These are phyloP conservation scores for Colletotrichum cordylinicola DNA, from an alignment of 2,329 filamentous ascomycete species.

Conservation along the genomic window DNA sequence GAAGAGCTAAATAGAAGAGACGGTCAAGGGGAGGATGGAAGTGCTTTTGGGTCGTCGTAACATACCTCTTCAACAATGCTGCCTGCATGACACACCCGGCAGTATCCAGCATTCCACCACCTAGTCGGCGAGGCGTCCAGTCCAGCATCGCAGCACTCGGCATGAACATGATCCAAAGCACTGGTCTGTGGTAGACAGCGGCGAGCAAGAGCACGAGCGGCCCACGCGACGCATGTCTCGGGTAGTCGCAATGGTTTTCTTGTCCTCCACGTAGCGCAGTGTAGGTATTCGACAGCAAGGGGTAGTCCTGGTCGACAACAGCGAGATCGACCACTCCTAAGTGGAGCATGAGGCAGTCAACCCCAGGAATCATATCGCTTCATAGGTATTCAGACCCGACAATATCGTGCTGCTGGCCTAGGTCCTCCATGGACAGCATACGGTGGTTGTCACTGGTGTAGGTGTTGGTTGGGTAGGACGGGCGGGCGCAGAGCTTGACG, in stretches of 20 bases:
- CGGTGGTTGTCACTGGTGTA: background rate
- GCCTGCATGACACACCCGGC: background rate
- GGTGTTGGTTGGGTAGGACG: background rate
- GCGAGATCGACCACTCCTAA: background rate
- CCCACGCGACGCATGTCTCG: background rate
- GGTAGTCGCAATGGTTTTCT: background rate
- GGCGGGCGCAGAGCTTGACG: background rate
- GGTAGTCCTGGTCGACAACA: background rate
- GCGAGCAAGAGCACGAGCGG: background rate
- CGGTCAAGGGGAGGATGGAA: background rate
- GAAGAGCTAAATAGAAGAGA: background rate
- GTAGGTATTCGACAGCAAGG: background rate
- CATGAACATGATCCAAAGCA: background rate
- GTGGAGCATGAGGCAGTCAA: background rate
- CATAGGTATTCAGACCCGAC: background rate
- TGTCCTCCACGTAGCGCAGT: background rate
- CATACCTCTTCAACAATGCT: background rate
- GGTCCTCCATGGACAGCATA: background rate
- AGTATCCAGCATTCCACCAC: no score
- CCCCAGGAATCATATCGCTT: background rate
- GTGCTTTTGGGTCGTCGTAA: background rate
- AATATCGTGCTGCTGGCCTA: background rate
- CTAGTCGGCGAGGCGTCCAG: background rate
- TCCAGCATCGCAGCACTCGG: background rate
- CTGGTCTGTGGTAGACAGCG: background rate